A percentile compares a stretch with the other conserved stretches of the same genome.
Evolutionary conservation across 345 rosid species (phyloP).

Genomic region (Linum lewisii): DNA sequence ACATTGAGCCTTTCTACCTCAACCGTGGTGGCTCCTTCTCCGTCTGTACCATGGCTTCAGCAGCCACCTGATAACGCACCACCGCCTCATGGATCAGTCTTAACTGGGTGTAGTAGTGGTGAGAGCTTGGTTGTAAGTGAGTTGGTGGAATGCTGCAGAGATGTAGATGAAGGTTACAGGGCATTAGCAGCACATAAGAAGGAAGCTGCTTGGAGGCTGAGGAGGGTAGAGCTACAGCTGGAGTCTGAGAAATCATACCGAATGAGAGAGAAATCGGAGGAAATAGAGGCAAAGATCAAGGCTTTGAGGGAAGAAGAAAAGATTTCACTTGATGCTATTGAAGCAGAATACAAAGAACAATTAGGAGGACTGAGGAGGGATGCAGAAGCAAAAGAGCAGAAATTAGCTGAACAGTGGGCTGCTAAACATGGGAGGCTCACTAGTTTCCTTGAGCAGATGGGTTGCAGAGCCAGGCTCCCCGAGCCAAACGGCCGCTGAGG

Average conservation of each 20-base stretch:
- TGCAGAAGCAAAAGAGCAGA: conserved; percentile 84
- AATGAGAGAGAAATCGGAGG: conserved; percentile 81
- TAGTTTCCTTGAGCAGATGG: conserved; percentile 73
- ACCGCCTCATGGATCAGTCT: no score
- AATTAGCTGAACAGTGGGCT: conserved; percentile 82
- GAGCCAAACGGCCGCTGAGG: conserved; percentile 35
- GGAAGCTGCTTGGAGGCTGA: conserved; percentile 90
- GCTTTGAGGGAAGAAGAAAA: conserved; percentile 87
- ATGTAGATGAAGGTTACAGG: conserved; percentile 81
- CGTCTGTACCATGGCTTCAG: conserved; percentile 84
- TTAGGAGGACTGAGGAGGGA: conserved; percentile 58
- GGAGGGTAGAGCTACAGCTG: conserved; percentile 80
- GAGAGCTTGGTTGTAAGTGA: conserved; percentile 56
- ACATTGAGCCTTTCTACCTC: conserved; percentile 78
- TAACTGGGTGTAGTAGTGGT: no score
- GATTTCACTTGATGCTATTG: conserved; percentile 58
- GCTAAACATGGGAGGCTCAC: conserved; percentile 56
- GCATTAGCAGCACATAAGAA: conserved; percentile 82
- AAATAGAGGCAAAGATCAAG: conserved; percentile 68
- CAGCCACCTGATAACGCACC: conserved; percentile 32
- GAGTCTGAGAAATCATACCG: conserved; percentile 78
- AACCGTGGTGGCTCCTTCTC: conserved; percentile 48
- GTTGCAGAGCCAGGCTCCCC: conserved; percentile 40
- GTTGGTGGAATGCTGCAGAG: conserved; percentile 81
- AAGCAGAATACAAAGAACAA: conserved; percentile 74